phyloP scores from a whole-genome alignment of 2,329 filamentous ascomycete genomes.

The Drechslerella coelobrocha region DNA sequence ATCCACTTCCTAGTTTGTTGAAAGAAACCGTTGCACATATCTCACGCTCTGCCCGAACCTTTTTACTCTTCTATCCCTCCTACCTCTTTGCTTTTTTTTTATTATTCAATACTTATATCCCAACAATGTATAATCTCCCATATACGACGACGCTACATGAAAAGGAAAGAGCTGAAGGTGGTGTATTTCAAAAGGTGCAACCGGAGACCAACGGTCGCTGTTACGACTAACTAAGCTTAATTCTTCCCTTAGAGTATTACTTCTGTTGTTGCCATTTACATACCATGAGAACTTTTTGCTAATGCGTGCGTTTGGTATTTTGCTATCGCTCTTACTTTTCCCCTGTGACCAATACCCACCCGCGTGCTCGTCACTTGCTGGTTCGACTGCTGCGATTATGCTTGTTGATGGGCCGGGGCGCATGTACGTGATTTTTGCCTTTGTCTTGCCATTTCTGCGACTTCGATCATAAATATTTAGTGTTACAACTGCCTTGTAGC shows the following conservation, averaged over 20 bases:
- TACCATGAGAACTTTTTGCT: background rate
- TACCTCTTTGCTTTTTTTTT: background rate
- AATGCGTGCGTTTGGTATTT: slow-evolving; percentile 17
- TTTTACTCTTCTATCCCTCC: background rate
- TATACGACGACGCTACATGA: slow-evolving; percentile 3
- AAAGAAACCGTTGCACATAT: background rate
- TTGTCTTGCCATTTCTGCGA: background rate
- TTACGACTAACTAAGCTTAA: slow-evolving; percentile 1
- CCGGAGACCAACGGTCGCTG: background rate
- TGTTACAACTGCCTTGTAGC: slow-evolving; percentile 19
- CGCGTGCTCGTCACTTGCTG: background rate
- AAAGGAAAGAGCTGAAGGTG: slow-evolving; percentile 2
- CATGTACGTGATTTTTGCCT: background rate
- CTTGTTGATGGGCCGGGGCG: background rate
- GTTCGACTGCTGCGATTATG: slow-evolving; percentile 1
- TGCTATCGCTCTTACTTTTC: slow-evolving; percentile 9
- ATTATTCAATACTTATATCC: slow-evolving; percentile 8
- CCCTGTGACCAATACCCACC: background rate
- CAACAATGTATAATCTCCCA: slow-evolving; percentile 29
- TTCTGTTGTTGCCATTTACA: no score
- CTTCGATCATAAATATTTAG: background rate
- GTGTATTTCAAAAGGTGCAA: background rate
- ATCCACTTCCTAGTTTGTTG: slow-evolving; percentile 12
- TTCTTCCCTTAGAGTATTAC: background rate
- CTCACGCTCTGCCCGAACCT: background rate